Evolutionary conservation across 1,284 basidiomycete genomes (phyloP), one percentile per base, ranked within the genome.

Genomic region (Moniliella sp.): DNA sequence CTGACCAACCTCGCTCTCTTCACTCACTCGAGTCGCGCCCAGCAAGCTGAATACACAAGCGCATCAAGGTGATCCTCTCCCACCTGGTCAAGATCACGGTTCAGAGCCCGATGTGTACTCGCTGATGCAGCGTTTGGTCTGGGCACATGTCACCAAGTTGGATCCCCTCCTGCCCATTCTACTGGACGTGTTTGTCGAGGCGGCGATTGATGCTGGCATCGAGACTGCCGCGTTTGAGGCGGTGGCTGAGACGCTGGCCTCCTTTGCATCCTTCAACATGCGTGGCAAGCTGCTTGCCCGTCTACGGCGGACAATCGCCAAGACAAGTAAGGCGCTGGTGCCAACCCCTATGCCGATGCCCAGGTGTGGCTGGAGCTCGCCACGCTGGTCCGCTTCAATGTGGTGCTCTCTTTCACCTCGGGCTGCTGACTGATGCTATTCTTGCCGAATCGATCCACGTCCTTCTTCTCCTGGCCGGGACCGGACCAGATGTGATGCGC

Each of bases 181-280:
- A 35, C 34, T 55, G 28, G 51, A 55, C 15, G 45, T 55, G 14
- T 55, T 55, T 19, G 32, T 41, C 8, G 51, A 55, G 31, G 51
- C 51, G 4, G 51, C 51, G 8, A 52, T 52, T 43, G 51, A 55
- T 29, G 52, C 51, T 8, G 51, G 51, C 8, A 29, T 52, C 30
- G 43, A 52, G 30, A 46, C 49, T n/a, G 37, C 42, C 15, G 44
- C 47, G 14, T 55, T 55, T 35, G 51, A 55, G 28, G 42, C 42
- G n/a, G 45, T 55, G 15, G 33, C 52, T n/a, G 51, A 52, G 32
- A 52, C 51, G 18, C 52, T 55, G 51, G 48, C 50, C 8, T 52
- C 51, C 5, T 50, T 55, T 27, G 30, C 43, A 8, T 55, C 51
- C 28, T 46, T 52, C 42, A 55, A 52, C 17, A 31, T 55, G 25